phyloP scores from a whole-genome alignment of 2,329 filamentous ascomycete species.

The Fusarium duplospermum region DNA sequence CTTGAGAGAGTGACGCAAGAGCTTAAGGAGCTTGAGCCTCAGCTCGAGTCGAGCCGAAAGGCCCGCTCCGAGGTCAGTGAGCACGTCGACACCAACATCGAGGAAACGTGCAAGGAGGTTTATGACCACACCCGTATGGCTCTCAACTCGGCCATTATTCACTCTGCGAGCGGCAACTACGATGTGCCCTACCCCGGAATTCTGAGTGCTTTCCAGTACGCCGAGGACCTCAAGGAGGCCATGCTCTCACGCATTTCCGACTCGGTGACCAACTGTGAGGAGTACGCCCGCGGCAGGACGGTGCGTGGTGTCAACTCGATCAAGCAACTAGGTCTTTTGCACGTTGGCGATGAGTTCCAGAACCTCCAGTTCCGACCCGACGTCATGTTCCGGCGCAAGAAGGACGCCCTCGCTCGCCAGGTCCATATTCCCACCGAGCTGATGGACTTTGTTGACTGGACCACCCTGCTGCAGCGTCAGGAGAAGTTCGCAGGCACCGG shows the following conservation, averaged over 20 bases:
- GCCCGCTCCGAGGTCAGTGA: constrained; percentile 84
- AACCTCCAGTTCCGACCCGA: constrained; percentile 90
- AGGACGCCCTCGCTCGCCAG: constrained; percentile 84
- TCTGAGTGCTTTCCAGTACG: constrained; percentile 87
- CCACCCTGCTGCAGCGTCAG: constrained; percentile 84
- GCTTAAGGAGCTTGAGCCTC: constrained; percentile 84
- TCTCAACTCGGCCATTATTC: constrained; percentile 79
- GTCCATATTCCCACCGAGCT: constrained; percentile 90
- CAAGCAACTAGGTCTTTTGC: constrained; percentile 87
- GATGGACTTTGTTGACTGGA: constrained; percentile 92
- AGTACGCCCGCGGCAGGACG: constrained; percentile 82
- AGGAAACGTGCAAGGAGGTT: constrained; percentile 85
- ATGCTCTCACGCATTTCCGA: constrained; percentile 90
- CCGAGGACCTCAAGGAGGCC: constrained; percentile 89
- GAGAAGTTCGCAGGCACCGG: constrained; percentile 95
- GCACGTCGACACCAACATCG: constrained; percentile 82
- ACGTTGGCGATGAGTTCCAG: constrained; percentile 88
- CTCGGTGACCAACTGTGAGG: constrained; percentile 83
- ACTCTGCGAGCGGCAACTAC: constrained; percentile 80
- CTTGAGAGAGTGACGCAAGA: constrained; percentile 85
- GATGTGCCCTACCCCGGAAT: constrained; percentile 89
- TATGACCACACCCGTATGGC: constrained; percentile 85
- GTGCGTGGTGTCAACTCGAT: constrained; percentile 86
- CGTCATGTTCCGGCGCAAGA: constrained; percentile 90
- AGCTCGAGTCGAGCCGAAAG: constrained; percentile 85